A percentile compares a stretch with the other conserved stretches of the same genome.
Conservation (phyloP, 2,329 filamentous ascomycete genomes). For the Tolypocladium pustulatum region DNA sequence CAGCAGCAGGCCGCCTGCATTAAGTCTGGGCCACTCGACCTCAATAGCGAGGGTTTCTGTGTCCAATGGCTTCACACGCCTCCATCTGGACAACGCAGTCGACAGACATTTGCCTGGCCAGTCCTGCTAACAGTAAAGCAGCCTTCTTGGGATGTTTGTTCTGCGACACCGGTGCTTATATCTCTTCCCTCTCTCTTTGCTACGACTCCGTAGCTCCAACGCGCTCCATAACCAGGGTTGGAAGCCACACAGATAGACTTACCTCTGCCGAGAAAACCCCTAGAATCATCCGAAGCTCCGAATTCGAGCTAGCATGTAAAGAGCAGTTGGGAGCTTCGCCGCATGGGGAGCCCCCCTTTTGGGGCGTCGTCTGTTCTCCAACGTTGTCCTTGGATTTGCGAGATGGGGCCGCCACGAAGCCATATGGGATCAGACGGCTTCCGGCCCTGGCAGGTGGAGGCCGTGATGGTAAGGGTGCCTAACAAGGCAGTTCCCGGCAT, state of each 20-base stretch:
- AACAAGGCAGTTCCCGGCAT: not conserved
- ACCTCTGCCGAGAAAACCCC: not conserved
- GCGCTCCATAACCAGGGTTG: not conserved
- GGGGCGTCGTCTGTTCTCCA: not conserved
- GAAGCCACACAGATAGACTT: not conserved
- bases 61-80: no score
- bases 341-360: not conserved
- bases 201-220: not conserved
- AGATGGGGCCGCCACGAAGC: not conserved
- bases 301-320: not conserved
- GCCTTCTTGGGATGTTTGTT: no score
- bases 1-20: no score
- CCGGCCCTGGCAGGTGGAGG: not conserved
- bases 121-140: no score
- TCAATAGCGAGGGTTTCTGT: no score
- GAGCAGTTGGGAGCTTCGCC: not conserved
- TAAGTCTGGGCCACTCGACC: not conserved
- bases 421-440: not conserved
- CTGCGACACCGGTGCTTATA: no score
- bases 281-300: not conserved
- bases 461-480: no score
- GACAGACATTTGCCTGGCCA: not conserved
- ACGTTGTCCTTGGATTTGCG: not conserved
- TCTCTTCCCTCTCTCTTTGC: not conserved
- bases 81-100: not conserved